Evolutionary conservation across 495 filamentous ascomycete species (phyloP).

Genomic region (Venustampulla echinocandica): DNA sequence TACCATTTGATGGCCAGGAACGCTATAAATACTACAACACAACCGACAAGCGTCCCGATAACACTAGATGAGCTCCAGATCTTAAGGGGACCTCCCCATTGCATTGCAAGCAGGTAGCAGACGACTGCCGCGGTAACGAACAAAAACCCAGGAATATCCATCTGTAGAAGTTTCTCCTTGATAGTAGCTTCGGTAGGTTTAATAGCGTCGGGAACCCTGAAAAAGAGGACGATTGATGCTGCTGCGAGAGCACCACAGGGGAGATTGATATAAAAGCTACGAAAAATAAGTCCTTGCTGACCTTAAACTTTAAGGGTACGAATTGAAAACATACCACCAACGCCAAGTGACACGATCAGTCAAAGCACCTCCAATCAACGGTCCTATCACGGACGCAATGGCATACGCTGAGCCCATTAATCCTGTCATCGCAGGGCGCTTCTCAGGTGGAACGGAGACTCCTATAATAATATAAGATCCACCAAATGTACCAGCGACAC

Average conservation of each 20-base stretch:
- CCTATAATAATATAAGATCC: conserved; percentile 36
- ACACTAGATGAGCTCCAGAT: conserved; percentile 56
- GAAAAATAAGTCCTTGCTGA: neutral
- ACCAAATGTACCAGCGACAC: conserved; percentile 31
- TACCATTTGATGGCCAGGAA: conserved; percentile 51
- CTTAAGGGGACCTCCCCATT: conserved; percentile 74
- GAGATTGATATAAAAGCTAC: conserved; percentile 52
- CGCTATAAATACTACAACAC: conserved; percentile 47
- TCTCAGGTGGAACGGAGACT: conserved; percentile 31
- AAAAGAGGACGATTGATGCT: conserved; percentile 34
- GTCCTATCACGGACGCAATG: conserved; percentile 31
- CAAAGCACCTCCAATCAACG: conserved; percentile 52
- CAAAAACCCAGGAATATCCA: conserved; percentile 1
- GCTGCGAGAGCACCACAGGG: conserved; percentile 41
- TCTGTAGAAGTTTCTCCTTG: conserved; percentile 13
- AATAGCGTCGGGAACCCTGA: conserved; percentile 41
- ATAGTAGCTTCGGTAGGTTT: conserved; percentile 1
- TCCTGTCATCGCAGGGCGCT: conserved; percentile 37
- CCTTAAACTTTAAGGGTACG: too few species aligned
- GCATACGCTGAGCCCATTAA: conserved; percentile 31
- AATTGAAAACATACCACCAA: conserved; percentile 61
- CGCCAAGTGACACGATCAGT: conserved; percentile 53
- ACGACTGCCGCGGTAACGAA: conserved; percentile 44
- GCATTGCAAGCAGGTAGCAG: conserved; percentile 67
- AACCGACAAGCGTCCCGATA: conserved; percentile 59